These are phyloP conservation scores for Lepidium aucheri DNA, from an alignment of 345 rosid species.

Conservation along the genomic window DNA sequence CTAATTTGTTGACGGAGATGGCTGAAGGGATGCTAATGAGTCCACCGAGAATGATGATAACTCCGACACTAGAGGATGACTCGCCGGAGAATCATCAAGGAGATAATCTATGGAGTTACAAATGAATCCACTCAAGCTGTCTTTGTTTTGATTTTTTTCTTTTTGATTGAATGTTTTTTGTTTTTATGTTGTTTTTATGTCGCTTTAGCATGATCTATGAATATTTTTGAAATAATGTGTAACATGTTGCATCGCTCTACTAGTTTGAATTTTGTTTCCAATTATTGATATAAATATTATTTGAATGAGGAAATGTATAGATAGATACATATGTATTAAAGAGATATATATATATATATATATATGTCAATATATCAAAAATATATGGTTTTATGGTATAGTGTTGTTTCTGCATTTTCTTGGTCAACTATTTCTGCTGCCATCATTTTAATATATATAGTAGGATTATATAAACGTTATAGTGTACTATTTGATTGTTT, in stretches of 20 bases:
- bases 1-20: conserved; percentile 59
- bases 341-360: too few relatives aligned
- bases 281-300: not conserved
- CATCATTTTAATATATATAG: too few relatives aligned
- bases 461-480: too few relatives aligned
- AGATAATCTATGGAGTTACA: conserved; percentile 52
- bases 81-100: conserved; percentile 48
- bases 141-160: not conserved
- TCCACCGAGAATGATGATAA: conserved; percentile 56
- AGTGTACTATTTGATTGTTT: too few relatives aligned
- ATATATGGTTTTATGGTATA: too few relatives aligned
- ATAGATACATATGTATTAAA: not conserved
- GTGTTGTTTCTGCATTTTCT: too few relatives aligned
- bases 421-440: too few relatives aligned
- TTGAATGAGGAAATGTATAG: not conserved
- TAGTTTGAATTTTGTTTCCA: not conserved
- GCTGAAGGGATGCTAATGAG: conserved; percentile 70
- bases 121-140: conserved; percentile 3
- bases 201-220: not conserved
- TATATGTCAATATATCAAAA: too few relatives aligned
- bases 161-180: not conserved
- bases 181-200: not conserved
- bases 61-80: conserved; percentile 39
- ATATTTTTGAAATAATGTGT: not conserved
- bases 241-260: not conserved